Evolutionary conservation across 2,329 filamentous ascomycete species (phyloP).

Genomic region (Celoporthe dispersa): DNA sequence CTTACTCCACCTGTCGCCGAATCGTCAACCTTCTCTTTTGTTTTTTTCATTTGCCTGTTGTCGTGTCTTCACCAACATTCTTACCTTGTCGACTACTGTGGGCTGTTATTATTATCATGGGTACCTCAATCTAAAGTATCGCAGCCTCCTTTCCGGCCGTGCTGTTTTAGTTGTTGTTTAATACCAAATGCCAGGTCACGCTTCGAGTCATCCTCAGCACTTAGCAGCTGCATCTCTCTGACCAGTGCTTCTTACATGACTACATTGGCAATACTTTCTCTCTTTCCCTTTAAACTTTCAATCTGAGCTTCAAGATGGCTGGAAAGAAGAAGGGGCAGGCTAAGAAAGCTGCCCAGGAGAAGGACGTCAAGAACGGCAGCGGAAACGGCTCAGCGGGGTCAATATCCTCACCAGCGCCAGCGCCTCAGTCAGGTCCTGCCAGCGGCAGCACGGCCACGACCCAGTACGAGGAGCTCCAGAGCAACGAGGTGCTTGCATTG

Average conservation of each 20-base stretch:
- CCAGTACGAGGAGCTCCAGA: constrained; percentile 82
- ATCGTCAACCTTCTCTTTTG: not conserved
- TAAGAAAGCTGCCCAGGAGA: constrained; percentile 52
- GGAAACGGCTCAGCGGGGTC: constrained; percentile 44
- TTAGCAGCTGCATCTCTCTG: not conserved
- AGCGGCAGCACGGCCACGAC: constrained; percentile 43
- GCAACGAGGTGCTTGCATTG: constrained; percentile 84
- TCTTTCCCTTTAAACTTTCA: constrained; percentile 27
- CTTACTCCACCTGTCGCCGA: not conserved
- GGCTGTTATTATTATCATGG: constrained; percentile 43
- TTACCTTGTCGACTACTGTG: constrained; percentile 10
- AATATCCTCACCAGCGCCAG: constrained; percentile 37
- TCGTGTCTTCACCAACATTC: not conserved
- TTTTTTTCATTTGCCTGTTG: not conserved
- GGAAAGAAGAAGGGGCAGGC: constrained; percentile 52
- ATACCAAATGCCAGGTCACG: constrained; percentile 8
- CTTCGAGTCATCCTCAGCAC: not conserved
- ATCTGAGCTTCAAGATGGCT: constrained; percentile 50
- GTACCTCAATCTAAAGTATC: constrained; percentile 52
- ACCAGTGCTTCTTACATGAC: not conserved
- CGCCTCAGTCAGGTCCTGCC: constrained; percentile 6
- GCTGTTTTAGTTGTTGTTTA: constrained; percentile 42
- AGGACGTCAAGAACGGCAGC: constrained; percentile 44
- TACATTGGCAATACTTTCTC: not conserved
- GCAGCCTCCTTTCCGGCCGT: constrained; percentile 52